Percentiles rank a stretch among this genome's conserved stretches.
Evolutionary conservation across 805 yeast species (phyloP).

Genomic region (Pichia thaimueangensis): DNA sequence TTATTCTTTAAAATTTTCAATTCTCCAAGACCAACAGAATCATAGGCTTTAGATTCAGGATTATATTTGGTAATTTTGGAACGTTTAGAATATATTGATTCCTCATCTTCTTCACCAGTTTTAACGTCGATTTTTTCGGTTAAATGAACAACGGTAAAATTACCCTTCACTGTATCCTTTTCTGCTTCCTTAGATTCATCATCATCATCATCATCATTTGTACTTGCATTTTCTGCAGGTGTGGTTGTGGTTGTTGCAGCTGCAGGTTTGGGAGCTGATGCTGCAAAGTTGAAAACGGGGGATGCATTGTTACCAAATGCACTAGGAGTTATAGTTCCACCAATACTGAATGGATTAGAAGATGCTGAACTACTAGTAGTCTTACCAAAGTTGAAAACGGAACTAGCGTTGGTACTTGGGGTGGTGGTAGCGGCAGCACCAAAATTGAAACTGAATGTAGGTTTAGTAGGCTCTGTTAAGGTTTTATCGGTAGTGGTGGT

Average conservation of each 20-base stretch:
- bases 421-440: background rate
- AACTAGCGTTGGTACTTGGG: background rate
- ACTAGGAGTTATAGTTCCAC: conserved; percentile 1
- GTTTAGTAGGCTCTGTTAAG: background rate
- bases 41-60: conserved; percentile 48
- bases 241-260: conserved; percentile 8
- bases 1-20: conserved; percentile 63
- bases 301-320: background rate
- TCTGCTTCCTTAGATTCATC: conserved; percentile 32
- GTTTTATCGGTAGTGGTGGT: too few relatives aligned
- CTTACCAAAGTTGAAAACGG: conserved; percentile 1
- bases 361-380: conserved; percentile 4
- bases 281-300: background rate
- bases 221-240: conserved; percentile 1
- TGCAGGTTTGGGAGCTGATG: conserved; percentile 3
- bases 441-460: background rate
- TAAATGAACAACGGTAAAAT: conserved; percentile 41
- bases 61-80: conserved; percentile 64
- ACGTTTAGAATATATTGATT: conserved; percentile 52
- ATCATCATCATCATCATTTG: conserved; percentile 12
- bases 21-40: conserved; percentile 73
- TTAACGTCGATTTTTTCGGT: conserved; percentile 47
- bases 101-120: conserved; percentile 87
- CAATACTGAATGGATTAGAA: conserved; percentile 15
- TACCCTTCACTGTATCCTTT: conserved; percentile 42